Percentiles rank a stretch among this genome's conserved stretches.
These are phyloP conservation scores for Salicornia ramosissima DNA, from an alignment of 148 eudicot species.

Conservation along the genomic window DNA sequence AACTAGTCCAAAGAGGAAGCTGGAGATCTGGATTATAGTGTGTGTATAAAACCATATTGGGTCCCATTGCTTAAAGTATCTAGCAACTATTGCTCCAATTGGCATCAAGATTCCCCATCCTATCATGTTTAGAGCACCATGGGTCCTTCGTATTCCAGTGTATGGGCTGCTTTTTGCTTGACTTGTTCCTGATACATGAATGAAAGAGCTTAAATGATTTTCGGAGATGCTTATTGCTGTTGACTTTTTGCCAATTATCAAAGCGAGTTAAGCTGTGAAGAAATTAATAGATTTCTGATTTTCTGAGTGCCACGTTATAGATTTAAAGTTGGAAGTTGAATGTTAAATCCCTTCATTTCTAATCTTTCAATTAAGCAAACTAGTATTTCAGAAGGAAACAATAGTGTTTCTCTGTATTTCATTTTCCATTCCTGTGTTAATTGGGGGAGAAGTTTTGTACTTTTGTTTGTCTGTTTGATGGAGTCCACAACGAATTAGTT, in stretches of 20 bases:
- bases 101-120: conserved; percentile 84
- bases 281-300: not conserved
- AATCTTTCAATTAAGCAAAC: conserved; percentile 7
- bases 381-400: not conserved
- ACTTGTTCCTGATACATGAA: conserved; percentile 43
- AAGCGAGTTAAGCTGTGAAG: not conserved
- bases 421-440: not conserved
- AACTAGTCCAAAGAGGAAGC: conserved; percentile 54
- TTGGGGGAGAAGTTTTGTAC: not conserved
- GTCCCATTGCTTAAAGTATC: conserved; percentile 60
- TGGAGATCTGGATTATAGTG: conserved; percentile 40
- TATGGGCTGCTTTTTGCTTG: conserved; percentile 33
- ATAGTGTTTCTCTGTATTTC: not conserved
- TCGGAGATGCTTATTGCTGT: not conserved
- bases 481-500: not conserved
- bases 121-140: conserved; percentile 68
- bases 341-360: not conserved
- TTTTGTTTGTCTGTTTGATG: too few relatives aligned
- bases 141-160: conserved; percentile 41
- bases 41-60: conserved; percentile 87
- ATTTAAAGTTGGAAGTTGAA: not conserved
- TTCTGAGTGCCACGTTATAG: not conserved
- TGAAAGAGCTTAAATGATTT: not conserved
- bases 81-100: conserved; percentile 63
- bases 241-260: not conserved